Evolutionary conservation across 257 asterid genomes (phyloP).

Genomic region (Solanum microdontum): DNA sequence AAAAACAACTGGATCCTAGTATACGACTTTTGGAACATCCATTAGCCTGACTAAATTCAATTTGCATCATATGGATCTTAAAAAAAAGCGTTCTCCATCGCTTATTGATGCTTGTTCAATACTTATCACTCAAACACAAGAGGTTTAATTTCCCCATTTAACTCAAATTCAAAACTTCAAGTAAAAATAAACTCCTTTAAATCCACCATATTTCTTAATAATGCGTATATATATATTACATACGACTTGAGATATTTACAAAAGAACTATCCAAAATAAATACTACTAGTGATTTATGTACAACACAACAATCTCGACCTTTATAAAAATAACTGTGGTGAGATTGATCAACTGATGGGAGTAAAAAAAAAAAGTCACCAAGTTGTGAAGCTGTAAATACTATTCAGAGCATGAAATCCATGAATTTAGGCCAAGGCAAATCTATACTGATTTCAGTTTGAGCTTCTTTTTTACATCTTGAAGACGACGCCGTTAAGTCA

Average conservation of each 20-base stretch:
- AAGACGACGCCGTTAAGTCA: constrained; percentile 3
- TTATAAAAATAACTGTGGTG: not conserved
- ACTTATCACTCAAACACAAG: not conserved
- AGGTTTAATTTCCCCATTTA: not conserved
- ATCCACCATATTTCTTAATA: not conserved
- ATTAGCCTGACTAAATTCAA: not conserved
- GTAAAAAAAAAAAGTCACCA: not conserved
- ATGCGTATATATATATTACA: not conserved
- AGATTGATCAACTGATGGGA: not conserved
- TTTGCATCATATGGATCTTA: not conserved
- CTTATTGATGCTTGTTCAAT: not conserved
- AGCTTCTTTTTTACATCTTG: constrained; percentile 48
- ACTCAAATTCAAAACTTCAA: not conserved
- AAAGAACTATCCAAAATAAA: not conserved
- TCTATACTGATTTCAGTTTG: constrained; percentile 16
- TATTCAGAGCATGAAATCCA: constrained; percentile 42
- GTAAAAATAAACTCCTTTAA: not conserved
- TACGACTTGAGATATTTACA: not conserved
- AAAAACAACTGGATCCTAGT: not conserved
- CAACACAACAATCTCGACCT: not conserved
- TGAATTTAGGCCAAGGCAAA: constrained; percentile 50
- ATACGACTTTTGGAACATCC: not conserved
- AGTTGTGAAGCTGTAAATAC: not conserved
- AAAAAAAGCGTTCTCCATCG: not conserved
- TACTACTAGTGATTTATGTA: not conserved